Evolutionary conservation across 2,329 filamentous ascomycete species (phyloP), one percentile per base, ranked within the genome.

Genomic region (Dactylellina leptospora): DNA sequence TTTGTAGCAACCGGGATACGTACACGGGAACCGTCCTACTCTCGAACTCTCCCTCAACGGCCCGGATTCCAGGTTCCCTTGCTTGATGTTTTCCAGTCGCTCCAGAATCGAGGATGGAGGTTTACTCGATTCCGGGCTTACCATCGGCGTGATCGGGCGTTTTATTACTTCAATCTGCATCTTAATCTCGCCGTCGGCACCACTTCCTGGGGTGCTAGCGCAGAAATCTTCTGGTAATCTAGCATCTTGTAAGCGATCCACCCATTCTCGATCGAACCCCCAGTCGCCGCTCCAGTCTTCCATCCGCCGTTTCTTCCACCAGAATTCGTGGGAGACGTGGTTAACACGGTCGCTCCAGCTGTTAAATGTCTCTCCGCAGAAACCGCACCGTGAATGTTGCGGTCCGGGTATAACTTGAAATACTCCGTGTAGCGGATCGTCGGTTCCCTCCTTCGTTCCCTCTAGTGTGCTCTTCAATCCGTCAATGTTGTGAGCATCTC

Each of bases 221-320:
- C 28, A 27, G 27, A 72, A 72, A 11, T 69, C 62, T 28, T 66
- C 50, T 9, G 70, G 70, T 9, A 73, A 27, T 13, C 61, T 60
- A 9, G 70, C 70, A 42, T 73, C 61, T 30, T 73, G 70, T 27
- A 73, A 38, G 11, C 70, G 45, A 3, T 55, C 42, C 70, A 68
- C 36, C 70, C 70, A 73, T n/a, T 68, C 61, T n/a, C 33, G 27
- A 47, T 66, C 61, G 13, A 73, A 73, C 16, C 70, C 70, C 70
- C 70, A 73, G 51, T 73, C 70, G 22, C 70, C 70, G 8, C 22
- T 56, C 70, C 70, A 73, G 4, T 73, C 70, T 13, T 73, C 70
- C 55, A 73, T 73, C 20, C 23, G 42, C 8, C 62, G 48, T 28
- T 68, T 60, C 44, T 73, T 73, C 70, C 61, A 61, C 60, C 61